These are phyloP conservation scores for Ganoderma sinense DNA, from an alignment of 1,284 basidiomycete species.

Conservation along the genomic window DNA sequence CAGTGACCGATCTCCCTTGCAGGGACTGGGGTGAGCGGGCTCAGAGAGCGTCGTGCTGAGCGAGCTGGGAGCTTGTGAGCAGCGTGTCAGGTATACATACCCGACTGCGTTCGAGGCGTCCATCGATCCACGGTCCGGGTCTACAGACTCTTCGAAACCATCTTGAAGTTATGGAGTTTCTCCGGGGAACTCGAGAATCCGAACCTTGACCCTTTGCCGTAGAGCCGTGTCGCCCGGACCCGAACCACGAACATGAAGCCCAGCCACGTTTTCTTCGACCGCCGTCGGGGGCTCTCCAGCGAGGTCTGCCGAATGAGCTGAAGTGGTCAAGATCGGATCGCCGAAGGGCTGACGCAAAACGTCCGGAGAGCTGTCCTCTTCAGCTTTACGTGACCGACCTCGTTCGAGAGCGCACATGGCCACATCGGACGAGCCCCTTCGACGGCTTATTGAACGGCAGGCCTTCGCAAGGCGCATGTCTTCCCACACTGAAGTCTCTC, in stretches of 20 bases:
- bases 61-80: background rate
- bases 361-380: background rate
- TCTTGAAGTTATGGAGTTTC: background rate
- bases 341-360: background rate
- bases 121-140: background rate
- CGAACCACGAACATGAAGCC: background rate
- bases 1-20: background rate
- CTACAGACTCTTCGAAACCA: background rate
- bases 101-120: background rate
- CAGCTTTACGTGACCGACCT: background rate
- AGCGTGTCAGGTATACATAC: constrained; percentile 2
- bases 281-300: background rate
- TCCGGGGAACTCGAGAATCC: background rate
- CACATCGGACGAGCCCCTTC: background rate
- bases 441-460: background rate
- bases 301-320: background rate
- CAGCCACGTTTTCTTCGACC: background rate
- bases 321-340: background rate
- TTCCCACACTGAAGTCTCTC: background rate
- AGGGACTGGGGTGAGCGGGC: background rate
- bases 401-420: background rate
- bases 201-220: background rate
- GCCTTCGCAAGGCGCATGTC: background rate
- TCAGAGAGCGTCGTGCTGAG: background rate
- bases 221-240: constrained; percentile 1